Base-by-base conservation (phyloP, 305 asterid genomes). In the Fraxinus nigra region DNA sequence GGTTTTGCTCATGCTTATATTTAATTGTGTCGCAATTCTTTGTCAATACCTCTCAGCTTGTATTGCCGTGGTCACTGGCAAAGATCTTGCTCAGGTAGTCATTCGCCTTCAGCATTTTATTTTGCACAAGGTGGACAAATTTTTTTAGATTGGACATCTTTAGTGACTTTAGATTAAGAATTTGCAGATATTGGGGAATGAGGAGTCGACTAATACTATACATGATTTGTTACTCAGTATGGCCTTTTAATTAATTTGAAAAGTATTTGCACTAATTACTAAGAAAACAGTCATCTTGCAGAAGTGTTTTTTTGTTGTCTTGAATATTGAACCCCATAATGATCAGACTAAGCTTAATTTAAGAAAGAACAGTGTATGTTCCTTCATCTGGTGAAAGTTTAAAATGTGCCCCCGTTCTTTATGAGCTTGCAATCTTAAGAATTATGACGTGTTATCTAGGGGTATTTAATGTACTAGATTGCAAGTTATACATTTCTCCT, bases 31-130 rank as follows among this genome's bases (percentile, higher is more conserved):
- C 48, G 97, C 98, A 48, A 87, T 96, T 81, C 81, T 96, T 72
- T 96, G 97, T 82, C 99, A 96, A 84, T 96, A 89, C 88, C 88
- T 96, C 61, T 93, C 98, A 83, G 97, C 97, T 80, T 90, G 92
- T 43, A 78, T 94, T 83, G 94, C 98, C 77, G 87, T 96, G 77
- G 94, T 92, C 80, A 93, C 98, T 67, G 93, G 95, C 75, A 92
- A 88, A 90, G 90, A 90, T 90, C 99, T 96, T 81, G 94, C 97
- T 1, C 91, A 92, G 98, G 99, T 96, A 65, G 18, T 73, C 76
- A 73, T 84, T 85, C 80, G 67, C 46, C 77, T 56, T 79, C 51
- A 11, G 51, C 30, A 10, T 72, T 75, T 61, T 74, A 33, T 61
- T 77, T 67, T 37, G 69, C 87, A 51, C 54, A 54, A n/a, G 11